phyloP scores from a whole-genome alignment of 2,329 filamentous ascomycete species.

The Colletotrichum lupini region DNA sequence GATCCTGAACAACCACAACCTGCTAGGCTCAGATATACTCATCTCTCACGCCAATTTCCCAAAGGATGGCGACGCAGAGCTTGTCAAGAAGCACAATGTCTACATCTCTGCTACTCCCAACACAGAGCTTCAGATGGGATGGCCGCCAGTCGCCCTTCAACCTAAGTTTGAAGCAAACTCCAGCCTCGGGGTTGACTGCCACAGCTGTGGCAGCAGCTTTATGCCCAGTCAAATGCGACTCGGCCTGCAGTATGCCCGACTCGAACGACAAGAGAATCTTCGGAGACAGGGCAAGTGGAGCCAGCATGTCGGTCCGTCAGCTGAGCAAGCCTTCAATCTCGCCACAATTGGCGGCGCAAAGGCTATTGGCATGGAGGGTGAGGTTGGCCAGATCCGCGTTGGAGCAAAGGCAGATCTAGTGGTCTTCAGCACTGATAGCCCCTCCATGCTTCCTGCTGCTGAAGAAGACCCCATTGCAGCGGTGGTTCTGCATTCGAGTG shows the following conservation, averaged over 20 bases:
- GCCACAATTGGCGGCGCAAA: constrained; percentile 58
- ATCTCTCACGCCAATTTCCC: constrained; percentile 45
- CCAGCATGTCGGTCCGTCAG: not conserved
- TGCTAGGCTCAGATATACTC: constrained; percentile 34
- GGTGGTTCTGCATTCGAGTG: constrained; percentile 53
- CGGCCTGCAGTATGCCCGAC: constrained; percentile 41
- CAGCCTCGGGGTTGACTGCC: constrained; percentile 43
- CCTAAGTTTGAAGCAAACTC: constrained; percentile 31
- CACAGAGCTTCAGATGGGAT: constrained; percentile 62
- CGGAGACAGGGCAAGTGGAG: constrained; percentile 40
- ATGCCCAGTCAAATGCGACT: constrained; percentile 29
- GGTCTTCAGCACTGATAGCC: constrained; percentile 52
- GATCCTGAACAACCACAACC: not conserved
- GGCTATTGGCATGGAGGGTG: constrained; percentile 52
- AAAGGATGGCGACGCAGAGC: constrained; percentile 45
- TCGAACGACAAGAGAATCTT: constrained; percentile 37
- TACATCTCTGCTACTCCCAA: constrained; percentile 57
- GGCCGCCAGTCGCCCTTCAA: constrained; percentile 34
- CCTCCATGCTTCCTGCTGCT: constrained; percentile 50
- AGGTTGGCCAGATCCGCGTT: constrained; percentile 56
- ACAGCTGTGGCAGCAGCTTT: constrained; percentile 9
- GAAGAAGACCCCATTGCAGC: constrained; percentile 55
- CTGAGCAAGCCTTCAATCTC: constrained; percentile 57
- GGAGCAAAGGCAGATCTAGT: constrained; percentile 60
- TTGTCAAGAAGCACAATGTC: constrained; percentile 45